These are phyloP conservation scores for Hypoxylon lenormandii DNA, from an alignment of 495 filamentous ascomycete species.

Conservation along the genomic window DNA sequence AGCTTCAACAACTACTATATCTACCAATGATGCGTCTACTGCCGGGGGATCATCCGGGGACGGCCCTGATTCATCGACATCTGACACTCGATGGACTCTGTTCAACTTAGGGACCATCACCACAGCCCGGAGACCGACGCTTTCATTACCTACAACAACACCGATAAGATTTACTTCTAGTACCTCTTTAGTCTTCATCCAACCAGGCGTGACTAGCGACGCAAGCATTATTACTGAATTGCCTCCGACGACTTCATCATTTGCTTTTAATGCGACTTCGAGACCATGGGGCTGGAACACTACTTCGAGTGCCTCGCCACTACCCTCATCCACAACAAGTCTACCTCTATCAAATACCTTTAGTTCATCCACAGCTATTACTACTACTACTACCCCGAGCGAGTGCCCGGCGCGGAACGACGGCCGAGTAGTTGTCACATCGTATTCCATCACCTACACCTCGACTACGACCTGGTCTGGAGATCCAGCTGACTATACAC, in stretches of 20 bases:
- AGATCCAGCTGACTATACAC: constrained; percentile 58
- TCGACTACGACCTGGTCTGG: constrained; percentile 60
- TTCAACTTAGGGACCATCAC: constrained; percentile 43
- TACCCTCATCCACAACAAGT: constrained; percentile 12
- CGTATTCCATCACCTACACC: constrained; percentile 59
- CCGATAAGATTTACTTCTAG: constrained; percentile 9
- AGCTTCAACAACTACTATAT: constrained; percentile 12
- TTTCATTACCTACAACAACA: constrained; percentile 32
- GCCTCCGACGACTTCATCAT: constrained; percentile 15
- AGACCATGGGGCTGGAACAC: constrained; percentile 39
- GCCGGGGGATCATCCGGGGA: constrained; percentile 14
- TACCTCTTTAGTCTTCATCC: constrained; percentile 3
- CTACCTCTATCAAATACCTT: constrained; percentile 13
- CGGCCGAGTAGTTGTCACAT: constrained; percentile 42
- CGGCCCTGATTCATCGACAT: constrained; percentile 10
- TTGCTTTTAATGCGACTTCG: constrained; percentile 32
- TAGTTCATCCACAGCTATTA: constrained; percentile 18
- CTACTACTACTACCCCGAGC: constrained; percentile 34
- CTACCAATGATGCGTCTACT: constrained; percentile 13
- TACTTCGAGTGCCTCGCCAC: constrained; percentile 21
- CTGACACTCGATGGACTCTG: constrained; percentile 12
- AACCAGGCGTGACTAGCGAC: constrained; percentile 12
- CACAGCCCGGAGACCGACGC: constrained; percentile 38
- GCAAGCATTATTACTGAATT: not conserved
- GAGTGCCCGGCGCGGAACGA: constrained; percentile 35